Percentiles rank a stretch among this genome's conserved stretches.
Evolutionary conservation across 495 filamentous ascomycete genomes (phyloP).

Genomic region (Thozetella sp.): DNA sequence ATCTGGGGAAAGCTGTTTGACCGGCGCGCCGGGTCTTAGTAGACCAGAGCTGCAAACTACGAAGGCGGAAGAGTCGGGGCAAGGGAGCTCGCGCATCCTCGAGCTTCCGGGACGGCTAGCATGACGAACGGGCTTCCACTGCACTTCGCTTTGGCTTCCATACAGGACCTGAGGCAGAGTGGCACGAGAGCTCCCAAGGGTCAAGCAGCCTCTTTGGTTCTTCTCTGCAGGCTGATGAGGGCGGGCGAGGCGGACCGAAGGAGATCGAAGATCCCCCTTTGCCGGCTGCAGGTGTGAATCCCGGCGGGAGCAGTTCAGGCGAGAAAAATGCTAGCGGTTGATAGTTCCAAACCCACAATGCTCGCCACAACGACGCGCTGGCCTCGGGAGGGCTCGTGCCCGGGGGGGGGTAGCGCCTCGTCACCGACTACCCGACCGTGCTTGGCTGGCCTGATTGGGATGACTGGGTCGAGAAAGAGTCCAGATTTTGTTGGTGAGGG

Average conservation of each 20-base stretch:
- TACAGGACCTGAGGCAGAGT: no score
- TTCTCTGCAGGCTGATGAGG: not conserved
- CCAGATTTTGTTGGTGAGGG: not conserved
- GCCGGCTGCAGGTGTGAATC: not conserved
- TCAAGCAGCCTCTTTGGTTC: not conserved
- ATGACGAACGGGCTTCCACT: not conserved
- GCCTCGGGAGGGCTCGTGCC: no score
- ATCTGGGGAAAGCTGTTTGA: slow-evolving; percentile 4
- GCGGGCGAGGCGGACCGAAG: not conserved
- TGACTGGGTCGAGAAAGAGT: not conserved
- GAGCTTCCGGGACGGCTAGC: no score
- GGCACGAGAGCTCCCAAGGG: not conserved
- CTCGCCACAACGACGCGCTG: no score
- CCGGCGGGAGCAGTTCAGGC: not conserved
- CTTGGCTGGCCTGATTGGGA: not conserved
- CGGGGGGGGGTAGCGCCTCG: no score
- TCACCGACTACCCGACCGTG: no score
- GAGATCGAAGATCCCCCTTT: not conserved
- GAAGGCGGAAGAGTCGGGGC: no score
- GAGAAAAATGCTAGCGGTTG: no score
- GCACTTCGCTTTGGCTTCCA: not conserved
- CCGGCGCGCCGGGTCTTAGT: not conserved
- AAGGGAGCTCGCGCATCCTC: no score
- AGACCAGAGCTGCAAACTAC: no score
- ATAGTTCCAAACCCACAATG: not conserved